These are phyloP conservation scores for Phlebiopsis gigantea DNA, from an alignment of 768 basidiomycete genomes.

Conservation along the genomic window DNA sequence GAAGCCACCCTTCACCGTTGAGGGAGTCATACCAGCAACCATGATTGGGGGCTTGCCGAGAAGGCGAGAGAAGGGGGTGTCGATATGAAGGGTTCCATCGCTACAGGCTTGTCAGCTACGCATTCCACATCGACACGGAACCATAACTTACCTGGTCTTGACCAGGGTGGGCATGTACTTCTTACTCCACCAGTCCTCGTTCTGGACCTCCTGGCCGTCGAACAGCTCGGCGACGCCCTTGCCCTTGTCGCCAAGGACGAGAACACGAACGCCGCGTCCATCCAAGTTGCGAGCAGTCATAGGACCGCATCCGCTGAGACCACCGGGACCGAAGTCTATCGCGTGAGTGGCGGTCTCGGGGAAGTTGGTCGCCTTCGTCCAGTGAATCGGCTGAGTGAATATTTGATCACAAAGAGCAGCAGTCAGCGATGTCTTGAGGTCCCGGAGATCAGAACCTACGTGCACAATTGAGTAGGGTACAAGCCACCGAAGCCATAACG, in stretches of 20 bases:
- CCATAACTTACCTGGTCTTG: constrained; percentile 69
- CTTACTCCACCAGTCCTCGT: constrained; percentile 89
- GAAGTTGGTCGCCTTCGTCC: constrained; percentile 87
- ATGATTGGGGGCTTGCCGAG: constrained; percentile 97
- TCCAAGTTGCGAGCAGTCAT: constrained; percentile 88
- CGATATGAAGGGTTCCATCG: constrained; percentile 88
- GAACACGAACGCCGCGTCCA: constrained; percentile 86
- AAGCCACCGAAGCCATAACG: background rate
- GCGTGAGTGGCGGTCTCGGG: constrained; percentile 89
- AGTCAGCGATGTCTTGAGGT: constrained; percentile 65
- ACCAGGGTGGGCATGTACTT: constrained; percentile 82
- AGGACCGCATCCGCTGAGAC: constrained; percentile 87
- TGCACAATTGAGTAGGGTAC: background rate
- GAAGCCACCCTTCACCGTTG: constrained; percentile 93
- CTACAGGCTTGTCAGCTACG: constrained; percentile 33
- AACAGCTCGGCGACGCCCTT: constrained; percentile 88
- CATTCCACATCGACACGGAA: background rate
- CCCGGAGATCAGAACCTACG: constrained; percentile 80
- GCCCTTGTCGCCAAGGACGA: constrained; percentile 87
- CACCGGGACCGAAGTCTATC: constrained; percentile 95
- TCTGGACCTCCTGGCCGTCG: constrained; percentile 53
- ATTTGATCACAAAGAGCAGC: constrained; percentile 90
- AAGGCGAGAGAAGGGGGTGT: constrained; percentile 94
- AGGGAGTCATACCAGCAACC: constrained; percentile 99
- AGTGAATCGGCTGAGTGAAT: constrained; percentile 88